Evolutionary conservation across 805 yeast genomes (phyloP).

Genomic region (Candida golubevii): DNA sequence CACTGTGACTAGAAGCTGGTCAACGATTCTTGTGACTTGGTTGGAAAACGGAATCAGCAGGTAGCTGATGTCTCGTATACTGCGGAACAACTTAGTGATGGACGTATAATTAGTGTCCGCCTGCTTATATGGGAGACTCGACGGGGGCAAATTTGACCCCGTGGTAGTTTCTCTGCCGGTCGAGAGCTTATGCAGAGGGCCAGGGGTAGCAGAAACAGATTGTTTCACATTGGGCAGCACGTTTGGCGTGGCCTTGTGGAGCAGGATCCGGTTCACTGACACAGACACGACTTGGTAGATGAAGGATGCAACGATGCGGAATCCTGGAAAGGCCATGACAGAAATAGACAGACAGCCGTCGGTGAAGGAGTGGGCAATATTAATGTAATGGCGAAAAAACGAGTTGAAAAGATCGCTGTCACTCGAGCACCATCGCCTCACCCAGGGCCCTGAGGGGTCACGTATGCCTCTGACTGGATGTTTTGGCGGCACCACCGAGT

Average conservation of each 20-base stretch:
- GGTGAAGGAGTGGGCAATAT: constrained; percentile 18
- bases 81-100: constrained; percentile 37
- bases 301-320: constrained; percentile 42
- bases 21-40: constrained; percentile 24
- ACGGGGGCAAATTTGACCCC: constrained; percentile 4
- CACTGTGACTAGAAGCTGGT: constrained; percentile 29
- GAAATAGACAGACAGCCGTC: constrained; percentile 1
- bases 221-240: not conserved
- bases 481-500: constrained; percentile 37
- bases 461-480: constrained; percentile 46
- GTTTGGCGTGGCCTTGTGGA: constrained; percentile 5
- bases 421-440: constrained; percentile 52
- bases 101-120: constrained; percentile 35
- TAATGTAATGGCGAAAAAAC: constrained; percentile 55
- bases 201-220: not conserved
- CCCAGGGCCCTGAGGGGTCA: constrained; percentile 62
- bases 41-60: constrained; percentile 19
- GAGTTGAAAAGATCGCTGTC: constrained; percentile 59
- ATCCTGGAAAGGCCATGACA: constrained; percentile 35
- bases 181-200: not conserved
- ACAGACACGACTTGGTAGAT: constrained; percentile 39
- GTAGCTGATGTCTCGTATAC: constrained; percentile 33
- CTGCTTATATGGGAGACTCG: constrained; percentile 18
- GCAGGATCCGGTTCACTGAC: constrained; percentile 21
- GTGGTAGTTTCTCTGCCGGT: constrained; percentile 1